Conservation (phyloP, 257 asterid species). For the Verbascum thapsus region DNA sequence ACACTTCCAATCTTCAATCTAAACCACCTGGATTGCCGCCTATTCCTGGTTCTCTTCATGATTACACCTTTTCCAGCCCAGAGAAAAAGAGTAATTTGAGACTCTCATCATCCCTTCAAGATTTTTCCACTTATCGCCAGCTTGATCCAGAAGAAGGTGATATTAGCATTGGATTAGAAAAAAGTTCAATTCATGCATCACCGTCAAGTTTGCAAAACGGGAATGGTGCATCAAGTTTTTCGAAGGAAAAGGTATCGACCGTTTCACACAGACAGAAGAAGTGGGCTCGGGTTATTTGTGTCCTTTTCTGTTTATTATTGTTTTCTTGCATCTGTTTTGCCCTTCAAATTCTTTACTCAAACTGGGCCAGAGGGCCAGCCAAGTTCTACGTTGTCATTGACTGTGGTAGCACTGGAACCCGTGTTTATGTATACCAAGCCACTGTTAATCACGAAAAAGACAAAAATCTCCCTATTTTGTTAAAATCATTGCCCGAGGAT, state of each 20-base stretch:
- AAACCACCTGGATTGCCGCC: slow-evolving; percentile 54
- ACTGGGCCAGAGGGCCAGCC: slow-evolving; percentile 49
- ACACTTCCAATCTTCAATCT: slow-evolving; percentile 36
- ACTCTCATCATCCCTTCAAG: slow-evolving; percentile 68
- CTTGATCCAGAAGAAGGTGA: slow-evolving; percentile 54
- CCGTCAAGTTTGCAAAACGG: slow-evolving; percentile 44
- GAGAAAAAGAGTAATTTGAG: slow-evolving; percentile 50
- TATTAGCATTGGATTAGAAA: slow-evolving; percentile 37
- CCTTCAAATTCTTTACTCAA: slow-evolving; percentile 45
- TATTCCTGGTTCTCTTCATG: slow-evolving; percentile 41
- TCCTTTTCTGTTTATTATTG: slow-evolving; percentile 50
- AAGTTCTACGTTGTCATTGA: slow-evolving; percentile 65
- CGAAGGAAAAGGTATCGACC: slow-evolving; percentile 54
- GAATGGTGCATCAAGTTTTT: slow-evolving; percentile 53
- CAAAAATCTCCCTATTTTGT: slow-evolving; percentile 47
- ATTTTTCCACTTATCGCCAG: slow-evolving; percentile 52
- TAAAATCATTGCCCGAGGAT: slow-evolving; percentile 61
- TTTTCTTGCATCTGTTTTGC: slow-evolving; percentile 45
- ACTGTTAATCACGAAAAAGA: slow-evolving; percentile 44
- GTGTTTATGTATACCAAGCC: slow-evolving; percentile 63
- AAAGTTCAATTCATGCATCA: slow-evolving; percentile 33
- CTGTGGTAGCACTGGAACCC: slow-evolving; percentile 81
- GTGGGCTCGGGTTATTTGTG: slow-evolving; percentile 47
- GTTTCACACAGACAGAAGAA: slow-evolving; percentile 39
- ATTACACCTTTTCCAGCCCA: slow-evolving; percentile 26